Percentiles rank a stretch among this genome's conserved stretches.
Evolutionary conservation across 441 rosid genomes (phyloP).

Genomic region (Gossypium davidsonii): DNA sequence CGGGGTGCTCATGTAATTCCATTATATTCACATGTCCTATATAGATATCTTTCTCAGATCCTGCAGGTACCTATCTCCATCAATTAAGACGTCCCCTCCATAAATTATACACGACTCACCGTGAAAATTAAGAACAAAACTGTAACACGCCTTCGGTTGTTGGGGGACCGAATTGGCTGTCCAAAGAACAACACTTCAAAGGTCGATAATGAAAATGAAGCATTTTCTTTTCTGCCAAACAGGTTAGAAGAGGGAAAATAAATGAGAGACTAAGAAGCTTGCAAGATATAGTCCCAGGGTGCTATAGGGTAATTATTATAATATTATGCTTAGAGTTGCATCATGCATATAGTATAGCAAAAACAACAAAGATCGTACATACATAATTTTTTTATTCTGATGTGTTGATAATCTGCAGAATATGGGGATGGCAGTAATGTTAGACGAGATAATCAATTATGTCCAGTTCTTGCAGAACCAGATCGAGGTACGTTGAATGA

Average conservation of each 20-base stretch:
- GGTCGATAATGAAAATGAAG: neutral
- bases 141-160: too few species aligned
- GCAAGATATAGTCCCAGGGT: slow-evolving; percentile 68
- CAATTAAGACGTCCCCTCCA: too few species aligned
- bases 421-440: slow-evolving; percentile 66
- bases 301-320: slow-evolving; percentile 40
- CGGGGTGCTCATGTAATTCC: too few species aligned
- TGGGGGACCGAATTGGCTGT: too few species aligned
- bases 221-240: slow-evolving; percentile 4
- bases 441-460: slow-evolving; percentile 63
- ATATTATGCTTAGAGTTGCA: neutral
- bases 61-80: too few species aligned
- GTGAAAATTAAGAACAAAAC: too few species aligned
- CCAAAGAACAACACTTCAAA: too few species aligned
- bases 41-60: too few species aligned
- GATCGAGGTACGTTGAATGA: slow-evolving; percentile 42
- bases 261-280: slow-evolving; percentile 58
- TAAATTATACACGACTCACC: too few species aligned
- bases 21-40: too few species aligned
- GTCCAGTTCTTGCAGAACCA: slow-evolving; percentile 61
- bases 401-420: slow-evolving; percentile 29
- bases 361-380: neutral
- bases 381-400: neutral
- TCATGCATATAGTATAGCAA: neutral
- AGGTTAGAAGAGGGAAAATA: slow-evolving; percentile 69